Base-by-base conservation (phyloP, 805 yeast genomes). In the Metschnikowia lachancei region DNA sequence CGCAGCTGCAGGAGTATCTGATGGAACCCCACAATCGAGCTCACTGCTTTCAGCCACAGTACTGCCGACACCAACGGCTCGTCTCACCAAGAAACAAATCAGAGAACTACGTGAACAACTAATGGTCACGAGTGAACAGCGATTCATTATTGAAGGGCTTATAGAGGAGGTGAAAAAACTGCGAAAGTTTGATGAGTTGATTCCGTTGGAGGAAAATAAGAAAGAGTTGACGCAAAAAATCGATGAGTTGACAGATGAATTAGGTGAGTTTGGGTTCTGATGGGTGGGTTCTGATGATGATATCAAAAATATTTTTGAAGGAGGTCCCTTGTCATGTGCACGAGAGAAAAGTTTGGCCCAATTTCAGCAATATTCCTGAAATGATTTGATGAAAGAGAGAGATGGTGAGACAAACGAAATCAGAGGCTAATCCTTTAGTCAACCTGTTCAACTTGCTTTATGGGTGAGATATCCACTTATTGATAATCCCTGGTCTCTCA, bases 41-140 rank as follows among this genome's bases (percentile, higher is more conserved):
- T 36, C 40, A 13, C 42, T 34, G 39, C 43, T 32, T 22, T 37
- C 49, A 13, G 32, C 46, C 11, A 36, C 49, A 6, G 29, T 36
- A n/a, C 42, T 41, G 46, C 44, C 43, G 3, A 17, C 42, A 16
- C 47, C 38, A 17, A 22, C 39, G 5, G 68, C 71, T 3, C 62
- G 62, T 22, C 57, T 77, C 2, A 74, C 82, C 4, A 74, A 77
- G 55, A 67, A 64, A 41, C 77, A 82, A 51, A 76, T 85, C 9
- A 72, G 90, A 36, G 74, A 74, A 41, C 65, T 74, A 22, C 66
- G 94, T 38, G 92, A 89, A 54, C 83, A 85, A 53, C 66, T 91
- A 47, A 86, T 91, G 85, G 97, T 92, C 10, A 66, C 89, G 59
- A 84, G 84, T 50, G 98, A 91, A 60, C 98, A 91, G 58, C 74